phyloP scores from a whole-genome alignment of 2,329 filamentous ascomycete species.

The Sarocladium oryzae region DNA sequence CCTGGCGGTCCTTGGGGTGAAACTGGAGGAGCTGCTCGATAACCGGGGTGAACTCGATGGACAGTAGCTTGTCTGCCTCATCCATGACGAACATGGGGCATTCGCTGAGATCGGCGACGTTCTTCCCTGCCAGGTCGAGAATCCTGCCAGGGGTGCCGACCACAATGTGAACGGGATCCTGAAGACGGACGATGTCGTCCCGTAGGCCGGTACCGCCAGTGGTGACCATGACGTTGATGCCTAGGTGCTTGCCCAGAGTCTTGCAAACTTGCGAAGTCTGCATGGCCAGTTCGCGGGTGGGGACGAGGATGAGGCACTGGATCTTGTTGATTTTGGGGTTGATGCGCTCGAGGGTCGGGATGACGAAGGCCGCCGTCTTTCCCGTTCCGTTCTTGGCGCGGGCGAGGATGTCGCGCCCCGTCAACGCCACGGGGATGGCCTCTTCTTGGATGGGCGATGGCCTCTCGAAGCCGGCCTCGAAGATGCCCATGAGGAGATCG shows the following conservation, averaged over 20 bases:
- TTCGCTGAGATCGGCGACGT: slow-evolving; percentile 89
- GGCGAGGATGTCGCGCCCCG: slow-evolving; percentile 89
- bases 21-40: slow-evolving; percentile 94
- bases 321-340: slow-evolving; percentile 96
- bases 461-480: slow-evolving; percentile 97
- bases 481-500: slow-evolving; percentile 97
- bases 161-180: slow-evolving; percentile 93
- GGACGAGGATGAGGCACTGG: slow-evolving; percentile 92
- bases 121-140: slow-evolving; percentile 91
- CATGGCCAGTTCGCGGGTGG: slow-evolving; percentile 91
- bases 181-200: slow-evolving; percentile 92
- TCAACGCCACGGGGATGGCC: slow-evolving; percentile 92
- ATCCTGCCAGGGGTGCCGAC: slow-evolving; percentile 96
- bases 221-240: slow-evolving; percentile 98
- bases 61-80: slow-evolving; percentile 96
- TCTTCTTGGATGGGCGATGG: slow-evolving; percentile 99
- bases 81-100: slow-evolving; percentile 99
- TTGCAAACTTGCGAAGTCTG: slow-evolving; percentile 99
- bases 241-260: slow-evolving; percentile 92
- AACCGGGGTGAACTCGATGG: slow-evolving; percentile 91
- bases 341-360: slow-evolving; percentile 89
- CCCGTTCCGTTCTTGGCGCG: slow-evolving; percentile 98
- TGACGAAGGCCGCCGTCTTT: slow-evolving; percentile 97
- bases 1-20: slow-evolving; percentile 94
- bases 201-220: slow-evolving; percentile 92